These are phyloP conservation scores for Saccharomyces hybrid DNA, from an alignment of 1,139 yeast species.

Conservation along the genomic window DNA sequence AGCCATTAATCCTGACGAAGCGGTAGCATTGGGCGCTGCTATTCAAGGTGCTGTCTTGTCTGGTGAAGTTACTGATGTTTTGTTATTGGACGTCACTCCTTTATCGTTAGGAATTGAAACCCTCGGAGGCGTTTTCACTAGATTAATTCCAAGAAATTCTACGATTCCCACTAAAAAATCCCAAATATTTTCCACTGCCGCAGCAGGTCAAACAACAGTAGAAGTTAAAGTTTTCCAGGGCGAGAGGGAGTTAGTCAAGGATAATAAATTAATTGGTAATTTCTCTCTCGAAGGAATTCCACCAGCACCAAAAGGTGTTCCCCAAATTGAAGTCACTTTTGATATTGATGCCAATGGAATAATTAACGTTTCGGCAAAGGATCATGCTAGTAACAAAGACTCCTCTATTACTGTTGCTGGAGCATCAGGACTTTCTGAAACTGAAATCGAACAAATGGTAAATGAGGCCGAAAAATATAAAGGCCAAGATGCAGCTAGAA, in stretches of 20 bases:
- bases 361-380: slow-evolving; percentile 96
- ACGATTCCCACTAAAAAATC: slow-evolving; percentile 97
- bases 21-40: slow-evolving; percentile 99
- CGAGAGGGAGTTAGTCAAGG: slow-evolving; percentile 98
- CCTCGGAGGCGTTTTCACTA: slow-evolving; percentile 96
- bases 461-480: slow-evolving; percentile 97
- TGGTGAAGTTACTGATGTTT: slow-evolving; percentile 95
- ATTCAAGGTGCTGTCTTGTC: slow-evolving; percentile 98
- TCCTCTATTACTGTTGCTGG: slow-evolving; percentile 98
- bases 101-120: slow-evolving; percentile 97
- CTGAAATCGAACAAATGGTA: slow-evolving; percentile 97
- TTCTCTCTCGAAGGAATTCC: slow-evolving; percentile 93
- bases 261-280: slow-evolving; percentile 97
- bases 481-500: slow-evolving; percentile 91
- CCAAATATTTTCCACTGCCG: slow-evolving; percentile 96
- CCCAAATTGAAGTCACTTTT: slow-evolving; percentile 96
- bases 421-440: slow-evolving; percentile 90
- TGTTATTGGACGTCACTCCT: slow-evolving; percentile 93
- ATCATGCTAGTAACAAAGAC: slow-evolving; percentile 96
- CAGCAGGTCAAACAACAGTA: slow-evolving; percentile 97
- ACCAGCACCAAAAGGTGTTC: slow-evolving; percentile 99
- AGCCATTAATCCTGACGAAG: slow-evolving; percentile 99
- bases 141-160: slow-evolving; percentile 95
- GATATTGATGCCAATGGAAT: slow-evolving; percentile 99
- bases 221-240: slow-evolving; percentile 99